Evolutionary conservation across 257 asterid genomes (phyloP), one percentile per base, ranked within the genome.

Genomic region (Nicotiana undulata): DNA sequence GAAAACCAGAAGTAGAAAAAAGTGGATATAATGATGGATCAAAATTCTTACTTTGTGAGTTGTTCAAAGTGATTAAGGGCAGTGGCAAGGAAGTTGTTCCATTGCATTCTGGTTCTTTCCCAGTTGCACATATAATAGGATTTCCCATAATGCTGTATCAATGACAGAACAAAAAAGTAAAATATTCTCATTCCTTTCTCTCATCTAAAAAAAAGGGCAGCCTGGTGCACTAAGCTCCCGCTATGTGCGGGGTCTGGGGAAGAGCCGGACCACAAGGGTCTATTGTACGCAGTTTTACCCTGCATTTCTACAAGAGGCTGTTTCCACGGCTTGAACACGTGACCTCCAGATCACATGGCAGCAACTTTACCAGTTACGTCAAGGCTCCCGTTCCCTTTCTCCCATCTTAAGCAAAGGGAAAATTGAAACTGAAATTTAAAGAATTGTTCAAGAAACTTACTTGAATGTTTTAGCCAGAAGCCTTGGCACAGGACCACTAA

Each of bases 401-500:
- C 52, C 56, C 75, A 32, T 76, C 16, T 79, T 46, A 52, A 52
- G 26, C 63, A 74, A 55, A 63, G 16, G 68, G 29, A 37, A 65
- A 44, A 28, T 7, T 1, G 2, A 34, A 32, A 28, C 26, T 9
- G 64, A n/a, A 9, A 72, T 37, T 65, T 26, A 15, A 31, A 24
- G 49, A 82, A 75, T 12, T 84, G 40, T 68, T 13, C 22, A 49
- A 56, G 34, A 58, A 87, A 84, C 77, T 77, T 86, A 96, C 99
- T 89, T 90, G 92, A 94, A 88, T 28, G 98, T 96, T 87, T 93
- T 93, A 28, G 97, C 95, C 77, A 91, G 87, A 82, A 92, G 87
- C 82, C 86, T 96, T 2, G 98, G 99, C 85, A 94, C 85, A 34
- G 98, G 91, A 80, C 97, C 99, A 76, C 94, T 96, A 76, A 96